phyloP scores from a whole-genome alignment of 1,284 basidiomycete genomes.

The Cutaneotrichosporon sp. region DNA sequence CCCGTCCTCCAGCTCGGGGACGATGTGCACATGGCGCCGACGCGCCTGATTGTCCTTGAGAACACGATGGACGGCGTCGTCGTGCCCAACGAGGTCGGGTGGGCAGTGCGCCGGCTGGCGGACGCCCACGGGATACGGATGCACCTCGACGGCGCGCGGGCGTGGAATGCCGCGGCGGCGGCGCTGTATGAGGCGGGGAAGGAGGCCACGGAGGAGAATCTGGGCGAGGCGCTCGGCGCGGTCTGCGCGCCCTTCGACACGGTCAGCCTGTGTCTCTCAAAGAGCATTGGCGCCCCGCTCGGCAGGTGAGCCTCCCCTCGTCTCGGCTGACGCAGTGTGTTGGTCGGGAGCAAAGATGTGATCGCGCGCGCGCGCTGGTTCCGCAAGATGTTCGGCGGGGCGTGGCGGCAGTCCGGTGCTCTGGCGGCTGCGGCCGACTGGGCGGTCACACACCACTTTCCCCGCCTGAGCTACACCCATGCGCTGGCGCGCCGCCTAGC shows the following conservation, averaged over 20 bases:
- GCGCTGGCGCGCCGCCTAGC: slow-evolving; percentile 70
- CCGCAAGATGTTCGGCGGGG: slow-evolving; percentile 92
- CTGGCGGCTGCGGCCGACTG: slow-evolving; percentile 82
- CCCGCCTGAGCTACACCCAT: slow-evolving; percentile 74
- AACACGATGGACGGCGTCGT: slow-evolving; percentile 93
- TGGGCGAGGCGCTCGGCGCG: slow-evolving; percentile 60
- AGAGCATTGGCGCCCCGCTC: slow-evolving; percentile 90
- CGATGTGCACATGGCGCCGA: slow-evolving; percentile 78
- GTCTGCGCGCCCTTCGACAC: slow-evolving; percentile 92
- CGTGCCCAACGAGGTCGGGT: slow-evolving; percentile 84
- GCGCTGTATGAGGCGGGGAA: slow-evolving; percentile 71
- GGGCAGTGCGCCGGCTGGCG: slow-evolving; percentile 78
- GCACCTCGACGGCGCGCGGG: slow-evolving; percentile 88
- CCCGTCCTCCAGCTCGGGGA: slow-evolving; percentile 67
- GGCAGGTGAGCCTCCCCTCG: slow-evolving; percentile 73
- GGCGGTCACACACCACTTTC: slow-evolving; percentile 80
- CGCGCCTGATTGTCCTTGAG: slow-evolving; percentile 77
- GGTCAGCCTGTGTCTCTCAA: slow-evolving; percentile 91
- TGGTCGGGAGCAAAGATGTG: slow-evolving; percentile 78
- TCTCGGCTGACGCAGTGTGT: too few species aligned
- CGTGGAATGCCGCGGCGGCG: slow-evolving; percentile 84
- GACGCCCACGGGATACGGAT: slow-evolving; percentile 69
- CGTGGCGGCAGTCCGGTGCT: slow-evolving; percentile 87
- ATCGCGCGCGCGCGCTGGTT: slow-evolving; percentile 79
- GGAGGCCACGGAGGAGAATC: slow-evolving; percentile 53